Base-by-base conservation (phyloP, 208 protist species). In the Trypanosoma rangeli region DNA sequence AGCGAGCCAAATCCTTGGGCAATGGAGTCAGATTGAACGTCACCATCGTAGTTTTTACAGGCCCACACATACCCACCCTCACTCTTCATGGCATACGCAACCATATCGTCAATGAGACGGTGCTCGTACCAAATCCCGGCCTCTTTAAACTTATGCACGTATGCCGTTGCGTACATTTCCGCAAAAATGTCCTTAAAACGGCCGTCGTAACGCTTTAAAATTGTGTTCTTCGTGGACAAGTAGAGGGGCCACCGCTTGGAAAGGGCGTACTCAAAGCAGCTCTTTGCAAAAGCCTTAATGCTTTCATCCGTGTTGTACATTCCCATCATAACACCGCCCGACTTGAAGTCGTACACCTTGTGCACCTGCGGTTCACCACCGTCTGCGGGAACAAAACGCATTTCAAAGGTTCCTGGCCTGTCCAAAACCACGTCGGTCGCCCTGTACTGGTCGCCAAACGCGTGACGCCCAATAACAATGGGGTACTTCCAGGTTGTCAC, bases 31-130 rank as follows among this genome's bases (percentile, higher is more conserved):
- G 92, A 98, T 85, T 99, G 97, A 37, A 99, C 98, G 75, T 99
- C 98, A 35, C 98, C 98, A 74, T 99, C 98, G 83, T 99, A 99
- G 87, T 99, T 99, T 85, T 99, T 99, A 83, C 98, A 99, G 9
- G 98, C 98, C 97, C 97, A 99, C 39, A 99, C 95, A 70, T 98
- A 98, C 33, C 97, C 94, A 60, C 94, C 94, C 49, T 84, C 70
- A 60, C 87, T 85, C 79, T 97, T 98, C 29, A 98, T 83, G 75
- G 90, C 86, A 76, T 98, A 92, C 49, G 98, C 98, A 46, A 99
- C 98, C 86, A 98, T 94, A 77, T 99, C 98, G 78, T 99, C 98
- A 53, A 99, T 99, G 10, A 99, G 92, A 56, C 97, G 92, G 76
- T 99, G 98, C 78, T 93, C 93, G 82, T 93, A 98, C 74, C 91